Evolutionary conservation across 768 basidiomycete genomes (phyloP).

Genomic region (Phanerochaete sordida): DNA sequence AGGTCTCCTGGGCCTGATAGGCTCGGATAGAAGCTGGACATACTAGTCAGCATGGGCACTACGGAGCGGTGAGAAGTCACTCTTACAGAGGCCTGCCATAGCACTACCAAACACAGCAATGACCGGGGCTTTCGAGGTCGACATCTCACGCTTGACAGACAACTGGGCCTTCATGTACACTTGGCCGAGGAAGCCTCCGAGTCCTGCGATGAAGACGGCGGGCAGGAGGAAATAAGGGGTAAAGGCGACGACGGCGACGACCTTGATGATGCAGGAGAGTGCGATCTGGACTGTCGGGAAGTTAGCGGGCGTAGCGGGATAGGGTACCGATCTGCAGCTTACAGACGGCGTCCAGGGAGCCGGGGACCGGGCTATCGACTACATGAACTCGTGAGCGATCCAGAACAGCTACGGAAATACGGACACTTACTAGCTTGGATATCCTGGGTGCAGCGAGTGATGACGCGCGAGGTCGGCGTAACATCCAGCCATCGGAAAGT

Average conservation of each 20-base stretch:
- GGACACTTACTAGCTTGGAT: conserved; percentile 35
- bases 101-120: conserved; percentile 54
- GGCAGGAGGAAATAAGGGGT: conserved; percentile 41
- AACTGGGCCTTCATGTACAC: conserved; percentile 60
- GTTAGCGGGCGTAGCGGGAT: not conserved
- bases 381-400: not conserved
- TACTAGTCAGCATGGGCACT: not conserved
- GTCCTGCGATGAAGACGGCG: conserved; percentile 31
- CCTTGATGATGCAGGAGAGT: conserved; percentile 27
- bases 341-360: conserved; percentile 1
- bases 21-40: conserved; percentile 46
- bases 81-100: conserved; percentile 42
- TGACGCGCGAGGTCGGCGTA: conserved; percentile 54
- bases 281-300: conserved; percentile 25
- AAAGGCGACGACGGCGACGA: conserved; percentile 37
- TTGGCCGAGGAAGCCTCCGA: conserved; percentile 45
- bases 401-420: not conserved
- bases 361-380: conserved; percentile 7
- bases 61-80: conserved; percentile 11
- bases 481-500: conserved; percentile 46
- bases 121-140: conserved; percentile 46
- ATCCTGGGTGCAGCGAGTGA: conserved; percentile 66
- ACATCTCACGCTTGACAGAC: conserved; percentile 57
- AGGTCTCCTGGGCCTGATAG: conserved; percentile 49
- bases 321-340: not conserved